Evolutionary conservation across 148 eudicot genomes (phyloP).

Genomic region (Pharnaceum exiguum): DNA sequence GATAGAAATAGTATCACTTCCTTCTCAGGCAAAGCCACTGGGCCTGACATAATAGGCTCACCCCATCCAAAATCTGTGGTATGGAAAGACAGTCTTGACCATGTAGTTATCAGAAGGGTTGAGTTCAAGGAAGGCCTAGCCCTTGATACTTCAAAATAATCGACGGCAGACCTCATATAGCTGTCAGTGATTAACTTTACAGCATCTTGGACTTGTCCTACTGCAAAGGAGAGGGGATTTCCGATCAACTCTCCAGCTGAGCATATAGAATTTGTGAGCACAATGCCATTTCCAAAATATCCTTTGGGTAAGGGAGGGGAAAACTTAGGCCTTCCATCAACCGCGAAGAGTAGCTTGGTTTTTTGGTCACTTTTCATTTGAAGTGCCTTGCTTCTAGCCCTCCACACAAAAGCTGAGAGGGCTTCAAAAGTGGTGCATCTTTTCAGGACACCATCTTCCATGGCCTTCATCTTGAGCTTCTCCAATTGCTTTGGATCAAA

Average conservation of each 20-base stretch:
- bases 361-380: constrained; percentile 32
- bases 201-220: constrained; percentile 35
- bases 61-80: constrained; percentile 64
- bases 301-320: constrained; percentile 42
- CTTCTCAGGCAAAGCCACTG: constrained; percentile 38
- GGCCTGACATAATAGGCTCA: constrained; percentile 36
- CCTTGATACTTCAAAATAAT: constrained; percentile 44
- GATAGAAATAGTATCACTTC: constrained; percentile 37
- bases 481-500: constrained; percentile 29
- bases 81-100: constrained; percentile 48
- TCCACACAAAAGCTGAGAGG: constrained; percentile 51
- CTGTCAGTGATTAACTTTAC: constrained; percentile 32
- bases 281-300: constrained; percentile 51
- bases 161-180: constrained; percentile 52
- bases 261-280: constrained; percentile 36
- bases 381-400: constrained; percentile 43
- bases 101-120: constrained; percentile 43
- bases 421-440: constrained; percentile 49
- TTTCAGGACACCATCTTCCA: constrained; percentile 24
- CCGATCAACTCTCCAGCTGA: constrained; percentile 35
- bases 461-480: constrained; percentile 33
- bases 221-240: constrained; percentile 34
- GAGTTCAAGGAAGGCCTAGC: constrained; percentile 44
- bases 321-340: constrained; percentile 44
- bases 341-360: constrained; percentile 49